A percentile compares a stretch with the other conserved stretches of the same genome.
phyloP scores from a whole-genome alignment of 148 eudicot genomes.

The Bassia scoparia region DNA sequence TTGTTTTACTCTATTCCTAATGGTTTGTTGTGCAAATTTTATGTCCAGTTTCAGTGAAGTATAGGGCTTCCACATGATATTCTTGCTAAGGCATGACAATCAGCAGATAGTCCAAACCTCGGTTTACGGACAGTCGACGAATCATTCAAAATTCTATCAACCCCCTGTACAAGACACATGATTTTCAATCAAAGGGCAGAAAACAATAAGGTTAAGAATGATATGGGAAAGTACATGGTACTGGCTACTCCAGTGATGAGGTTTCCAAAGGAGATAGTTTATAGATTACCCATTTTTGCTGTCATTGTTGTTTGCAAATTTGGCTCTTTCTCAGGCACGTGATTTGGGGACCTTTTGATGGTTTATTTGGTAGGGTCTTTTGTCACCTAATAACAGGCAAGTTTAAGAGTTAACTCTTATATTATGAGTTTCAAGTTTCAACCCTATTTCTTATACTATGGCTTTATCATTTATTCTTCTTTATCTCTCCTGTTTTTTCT shows the following conservation, averaged over 20 bases:
- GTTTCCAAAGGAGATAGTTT: constrained; percentile 21
- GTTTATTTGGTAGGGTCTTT: constrained; percentile 28
- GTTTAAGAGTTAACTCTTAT: constrained; percentile 10
- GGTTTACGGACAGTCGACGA: neutral
- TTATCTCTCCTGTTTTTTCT: constrained; percentile 2
- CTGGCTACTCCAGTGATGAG: constrained; percentile 16
- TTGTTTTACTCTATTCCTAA: neutral
- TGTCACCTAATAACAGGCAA: constrained; percentile 31
- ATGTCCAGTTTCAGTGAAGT: constrained; percentile 5
- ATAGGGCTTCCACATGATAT: constrained; percentile 17
- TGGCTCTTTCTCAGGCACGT: constrained; percentile 24
- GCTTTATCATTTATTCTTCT: constrained; percentile 27
- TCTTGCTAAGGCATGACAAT: constrained; percentile 1
- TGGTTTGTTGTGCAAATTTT: neutral
- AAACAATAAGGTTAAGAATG: constrained; percentile 26
- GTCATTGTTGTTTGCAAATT: constrained; percentile 24
- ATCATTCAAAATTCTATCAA: neutral
- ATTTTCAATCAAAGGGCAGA: constrained; percentile 23
- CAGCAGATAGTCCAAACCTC: constrained; percentile 20
- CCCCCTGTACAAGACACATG: constrained; percentile 25
- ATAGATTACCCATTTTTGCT: constrained; percentile 28
- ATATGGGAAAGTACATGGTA: constrained; percentile 28
- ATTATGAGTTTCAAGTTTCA: constrained; percentile 6
- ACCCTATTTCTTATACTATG: constrained; percentile 13
- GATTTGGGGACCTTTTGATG: constrained; percentile 27